Base-by-base conservation (phyloP, 2,329 filamentous ascomycete species). In the Cryphonectria carpinicola region DNA sequence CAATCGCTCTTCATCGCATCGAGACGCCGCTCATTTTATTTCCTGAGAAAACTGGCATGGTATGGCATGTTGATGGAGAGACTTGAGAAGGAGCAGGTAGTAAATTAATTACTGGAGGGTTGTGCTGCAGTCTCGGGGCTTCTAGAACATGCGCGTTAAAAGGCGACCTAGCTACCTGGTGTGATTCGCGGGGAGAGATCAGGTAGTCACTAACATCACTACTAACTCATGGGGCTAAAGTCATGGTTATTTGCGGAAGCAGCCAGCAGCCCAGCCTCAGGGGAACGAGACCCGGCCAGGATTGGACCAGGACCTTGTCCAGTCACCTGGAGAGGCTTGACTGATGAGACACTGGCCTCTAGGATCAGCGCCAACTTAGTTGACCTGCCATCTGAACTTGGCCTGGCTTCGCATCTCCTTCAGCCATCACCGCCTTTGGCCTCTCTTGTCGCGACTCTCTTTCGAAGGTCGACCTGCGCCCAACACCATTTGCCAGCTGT, bases 381-480 rank as follows among this genome's bases (percentile, higher is more conserved):
- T 28, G 58, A 39, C 58, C 58, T 61, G 28, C 58, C 35, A 35
- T 61, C 39, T 14, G 58, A 61, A 35, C 7, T 39, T 19, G 32
- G 58, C 19, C 32, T 32, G 54, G 28, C 54, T 19, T 58, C 54
- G 61, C 46, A 61, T n/a, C 60, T 56, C 54, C 68, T 58, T 32
- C 54, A 58, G 56, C 49, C 65, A 61, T 60, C 65, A 54, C 43
- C 52, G 28, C 52, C 56, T 32, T 32, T 25, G 43, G 46, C 46
- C 56, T 41, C 56, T 41, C 28, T 60, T 60, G 22, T 49, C 58
- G n/a, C 41, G 39, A 63, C 37, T 69, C 64, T 58, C 54, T 46
- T 41, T 65, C 41, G 46, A 66, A 39, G 58, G 63, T 69, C 70
- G 39, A 37, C 25, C 58, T 69, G 46, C 52, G 37, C 68, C 37